These are phyloP conservation scores for Amaranthus tricolor DNA, from an alignment of 179 eudicot genomes.

Conservation along the genomic window DNA sequence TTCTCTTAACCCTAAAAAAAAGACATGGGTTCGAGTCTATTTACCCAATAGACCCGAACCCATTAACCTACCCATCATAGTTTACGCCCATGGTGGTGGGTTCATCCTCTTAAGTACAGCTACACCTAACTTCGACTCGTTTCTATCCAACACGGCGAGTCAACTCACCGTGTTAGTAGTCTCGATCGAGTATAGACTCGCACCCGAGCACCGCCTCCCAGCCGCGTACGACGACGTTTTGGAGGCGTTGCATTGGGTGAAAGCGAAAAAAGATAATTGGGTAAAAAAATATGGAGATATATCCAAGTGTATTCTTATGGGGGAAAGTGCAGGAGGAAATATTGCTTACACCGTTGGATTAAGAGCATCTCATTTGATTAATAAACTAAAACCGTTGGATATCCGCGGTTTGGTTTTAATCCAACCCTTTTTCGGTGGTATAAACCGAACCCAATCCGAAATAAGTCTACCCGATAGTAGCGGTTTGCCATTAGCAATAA, in stretches of 20 bases:
- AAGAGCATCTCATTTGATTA: constrained; percentile 16
- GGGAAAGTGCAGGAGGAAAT: constrained; percentile 55
- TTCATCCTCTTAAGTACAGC: constrained; percentile 37
- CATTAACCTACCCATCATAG: constrained; percentile 30
- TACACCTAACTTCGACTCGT: constrained; percentile 17
- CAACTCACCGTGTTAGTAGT: constrained; percentile 30
- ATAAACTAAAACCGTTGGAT: constrained; percentile 35
- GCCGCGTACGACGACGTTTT: constrained; percentile 51
- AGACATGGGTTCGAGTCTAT: constrained; percentile 43
- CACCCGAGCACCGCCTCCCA: constrained; percentile 57
- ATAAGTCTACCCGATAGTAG: constrained; percentile 18
- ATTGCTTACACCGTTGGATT: constrained; percentile 45
- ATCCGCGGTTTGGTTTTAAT: constrained; percentile 44
- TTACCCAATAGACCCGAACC: constrained; percentile 29
- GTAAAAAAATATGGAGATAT: constrained; percentile 33
- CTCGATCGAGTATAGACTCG: constrained; percentile 46
- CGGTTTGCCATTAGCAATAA: constrained; percentile 23
- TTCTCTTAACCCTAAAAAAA: constrained; percentile 30
- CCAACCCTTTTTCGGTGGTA: constrained; percentile 49
- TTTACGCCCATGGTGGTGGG: constrained; percentile 54
- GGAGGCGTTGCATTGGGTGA: constrained; percentile 47
- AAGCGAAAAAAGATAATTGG: constrained; percentile 42
- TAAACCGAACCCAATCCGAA: constrained; percentile 34
- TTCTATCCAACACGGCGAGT: constrained; percentile 30
- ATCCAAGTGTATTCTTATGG: constrained; percentile 43